A percentile compares a stretch with the other conserved stretches of the same genome.
phyloP scores from a whole-genome alignment of 169 alveolate genomes.

The Eimeria maxima region DNA sequence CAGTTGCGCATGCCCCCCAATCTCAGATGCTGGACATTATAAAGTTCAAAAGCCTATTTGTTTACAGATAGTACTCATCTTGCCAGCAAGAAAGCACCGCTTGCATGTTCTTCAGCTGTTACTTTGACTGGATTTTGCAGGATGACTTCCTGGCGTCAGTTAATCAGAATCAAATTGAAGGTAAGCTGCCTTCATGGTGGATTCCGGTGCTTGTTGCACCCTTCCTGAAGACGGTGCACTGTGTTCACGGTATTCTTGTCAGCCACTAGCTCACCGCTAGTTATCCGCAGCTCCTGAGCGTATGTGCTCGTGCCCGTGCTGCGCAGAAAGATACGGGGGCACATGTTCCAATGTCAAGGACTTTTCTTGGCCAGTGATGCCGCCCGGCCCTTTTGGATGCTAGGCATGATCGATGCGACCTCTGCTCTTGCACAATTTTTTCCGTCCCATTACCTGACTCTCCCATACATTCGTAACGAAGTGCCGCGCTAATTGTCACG shows the following conservation, averaged over 20 bases:
- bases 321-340: slow-evolving; percentile 86
- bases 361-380: slow-evolving; percentile 83
- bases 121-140: slow-evolving; percentile 21
- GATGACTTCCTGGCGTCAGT: slow-evolving; percentile 62
- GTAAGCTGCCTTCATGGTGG: neutral
- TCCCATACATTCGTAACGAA: neutral
- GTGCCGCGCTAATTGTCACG: neutral
- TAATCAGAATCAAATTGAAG: slow-evolving; percentile 36
- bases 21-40: neutral
- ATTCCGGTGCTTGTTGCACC: neutral
- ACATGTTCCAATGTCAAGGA: slow-evolving; percentile 84
- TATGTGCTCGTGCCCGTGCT: neutral
- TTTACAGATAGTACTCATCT: neutral
- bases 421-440: neutral
- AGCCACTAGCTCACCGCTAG: neutral
- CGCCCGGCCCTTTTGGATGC: slow-evolving; percentile 81
- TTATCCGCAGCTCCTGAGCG: neutral
- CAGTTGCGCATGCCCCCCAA: neutral
- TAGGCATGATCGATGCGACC: neutral
- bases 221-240: neutral
- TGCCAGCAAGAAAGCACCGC: neutral
- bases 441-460: neutral
- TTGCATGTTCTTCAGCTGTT: neutral
- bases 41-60: neutral
- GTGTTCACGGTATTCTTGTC: neutral